These are phyloP conservation scores for Ophiostoma quercus DNA, from an alignment of 2,329 filamentous ascomycete genomes.

Conservation along the genomic window DNA sequence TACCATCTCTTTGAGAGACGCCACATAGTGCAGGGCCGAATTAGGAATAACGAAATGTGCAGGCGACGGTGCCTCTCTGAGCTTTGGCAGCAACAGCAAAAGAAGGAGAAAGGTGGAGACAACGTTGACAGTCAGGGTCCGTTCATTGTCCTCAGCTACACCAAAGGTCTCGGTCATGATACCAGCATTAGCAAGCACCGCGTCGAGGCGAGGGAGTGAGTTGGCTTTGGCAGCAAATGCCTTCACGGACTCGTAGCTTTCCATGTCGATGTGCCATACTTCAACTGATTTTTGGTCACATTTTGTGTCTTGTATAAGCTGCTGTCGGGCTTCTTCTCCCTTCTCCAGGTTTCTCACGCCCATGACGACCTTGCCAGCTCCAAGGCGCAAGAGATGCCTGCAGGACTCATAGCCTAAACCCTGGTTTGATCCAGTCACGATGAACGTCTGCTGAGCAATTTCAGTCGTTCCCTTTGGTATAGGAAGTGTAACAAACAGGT, in stretches of 20 bases:
- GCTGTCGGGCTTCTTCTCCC: neutral
- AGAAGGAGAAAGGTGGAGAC: neutral
- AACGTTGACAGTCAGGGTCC: neutral
- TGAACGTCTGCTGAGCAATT: constrained; percentile 30
- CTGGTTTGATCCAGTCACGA: constrained; percentile 43
- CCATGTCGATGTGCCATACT: constrained; percentile 44
- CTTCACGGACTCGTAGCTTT: constrained; percentile 38
- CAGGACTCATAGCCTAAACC: constrained; percentile 41
- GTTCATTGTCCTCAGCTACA: neutral
- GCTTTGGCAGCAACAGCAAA: neutral
- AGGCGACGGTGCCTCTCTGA: neutral
- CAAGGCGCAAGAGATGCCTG: constrained; percentile 36
- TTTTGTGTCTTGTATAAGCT: neutral
- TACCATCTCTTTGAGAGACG: neutral
- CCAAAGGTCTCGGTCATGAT: constrained; percentile 36
- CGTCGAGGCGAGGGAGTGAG: constrained; percentile 40
- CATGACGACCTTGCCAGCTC: constrained; percentile 20
- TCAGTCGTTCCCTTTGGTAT: neutral
- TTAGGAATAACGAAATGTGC: neutral
- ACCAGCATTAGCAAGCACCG: constrained; percentile 41
- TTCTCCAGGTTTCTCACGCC: neutral
- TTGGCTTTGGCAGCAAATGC: constrained; percentile 36
- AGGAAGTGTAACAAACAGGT: neutral
- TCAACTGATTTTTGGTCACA: constrained; percentile 15
- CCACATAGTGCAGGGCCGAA: constrained; percentile 5